phyloP scores from a whole-genome alignment of 306 rosid genomes.

The Trifolium subterraneum region DNA sequence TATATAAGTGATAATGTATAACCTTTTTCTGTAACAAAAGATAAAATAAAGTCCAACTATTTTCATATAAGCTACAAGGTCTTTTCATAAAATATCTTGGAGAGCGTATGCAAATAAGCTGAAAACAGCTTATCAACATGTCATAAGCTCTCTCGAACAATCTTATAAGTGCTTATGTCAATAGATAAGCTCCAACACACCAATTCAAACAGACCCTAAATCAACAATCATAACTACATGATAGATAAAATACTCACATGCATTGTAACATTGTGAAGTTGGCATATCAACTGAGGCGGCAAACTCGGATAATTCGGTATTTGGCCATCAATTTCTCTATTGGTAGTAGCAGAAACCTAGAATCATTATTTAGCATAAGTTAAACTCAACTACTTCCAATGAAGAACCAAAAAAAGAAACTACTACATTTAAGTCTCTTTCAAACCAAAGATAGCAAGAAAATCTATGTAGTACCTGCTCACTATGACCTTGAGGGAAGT shows the following conservation, averaged over 20 bases:
- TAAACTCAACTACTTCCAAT: slow-evolving; percentile 34
- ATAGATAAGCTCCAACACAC: too few species aligned
- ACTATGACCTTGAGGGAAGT: slow-evolving; percentile 90
- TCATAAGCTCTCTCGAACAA: too few species aligned
- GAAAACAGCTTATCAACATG: too few species aligned
- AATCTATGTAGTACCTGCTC: slow-evolving; percentile 59
- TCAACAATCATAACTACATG: not conserved
- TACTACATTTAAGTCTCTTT: slow-evolving; percentile 8
- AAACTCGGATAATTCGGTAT: slow-evolving; percentile 83
- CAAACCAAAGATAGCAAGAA: slow-evolving; percentile 37
- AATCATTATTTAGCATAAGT: slow-evolving; percentile 20
- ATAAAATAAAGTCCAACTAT: not conserved
- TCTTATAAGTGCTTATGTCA: too few species aligned
- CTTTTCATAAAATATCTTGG: too few species aligned
- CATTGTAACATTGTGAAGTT: slow-evolving; percentile 86
- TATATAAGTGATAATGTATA: not conserved
- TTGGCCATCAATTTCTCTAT: slow-evolving; percentile 79
- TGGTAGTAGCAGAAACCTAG: slow-evolving; percentile 85
- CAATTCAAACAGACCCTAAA: not conserved
- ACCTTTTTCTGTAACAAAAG: not conserved
- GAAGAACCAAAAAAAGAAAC: not conserved
- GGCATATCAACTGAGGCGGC: slow-evolving; percentile 85
- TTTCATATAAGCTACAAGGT: too few species aligned
- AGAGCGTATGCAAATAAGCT: too few species aligned
- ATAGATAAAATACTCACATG: slow-evolving; percentile 61